phyloP scores from a whole-genome alignment of 1,139 yeast species.

The Geotrichum bryndzae region DNA sequence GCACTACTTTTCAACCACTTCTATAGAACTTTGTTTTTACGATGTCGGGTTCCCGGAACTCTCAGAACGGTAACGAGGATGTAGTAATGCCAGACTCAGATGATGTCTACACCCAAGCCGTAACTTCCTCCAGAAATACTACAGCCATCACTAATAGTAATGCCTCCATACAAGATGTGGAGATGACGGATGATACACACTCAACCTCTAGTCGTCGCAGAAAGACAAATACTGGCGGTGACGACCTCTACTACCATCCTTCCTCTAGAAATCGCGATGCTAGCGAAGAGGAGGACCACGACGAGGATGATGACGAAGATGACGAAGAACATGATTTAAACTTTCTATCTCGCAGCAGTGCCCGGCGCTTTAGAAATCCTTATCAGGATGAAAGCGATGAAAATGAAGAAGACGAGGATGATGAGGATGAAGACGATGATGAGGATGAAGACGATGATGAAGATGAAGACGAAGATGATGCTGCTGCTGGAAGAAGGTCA shows the following conservation, averaged over 20 bases:
- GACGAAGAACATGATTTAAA: constrained; percentile 23
- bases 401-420: constrained; percentile 24
- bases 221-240: constrained; percentile 20
- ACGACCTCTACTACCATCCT: constrained; percentile 20
- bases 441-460: constrained; percentile 20
- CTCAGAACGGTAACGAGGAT: constrained; percentile 1
- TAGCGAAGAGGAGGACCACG: constrained; percentile 29
- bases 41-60: neutral
- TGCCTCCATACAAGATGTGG: neutral
- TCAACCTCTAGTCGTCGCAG: neutral
- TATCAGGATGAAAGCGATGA: constrained; percentile 15
- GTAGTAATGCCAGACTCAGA: constrained; percentile 14
- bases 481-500: constrained; percentile 26
- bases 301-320: constrained; percentile 21
- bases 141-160: neutral
- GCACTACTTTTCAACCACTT: neutral
- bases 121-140: constrained; percentile 6
- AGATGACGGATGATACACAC: neutral
- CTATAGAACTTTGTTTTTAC: neutral
- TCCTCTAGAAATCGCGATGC: constrained; percentile 18
- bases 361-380: constrained; percentile 22
- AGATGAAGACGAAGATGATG: constrained; percentile 21
- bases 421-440: constrained; percentile 27
- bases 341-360: constrained; percentile 21
- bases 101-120: neutral